These are phyloP conservation scores for Herpetospermum pedunculosum DNA, from an alignment of 306 rosid species.

Conservation along the genomic window DNA sequence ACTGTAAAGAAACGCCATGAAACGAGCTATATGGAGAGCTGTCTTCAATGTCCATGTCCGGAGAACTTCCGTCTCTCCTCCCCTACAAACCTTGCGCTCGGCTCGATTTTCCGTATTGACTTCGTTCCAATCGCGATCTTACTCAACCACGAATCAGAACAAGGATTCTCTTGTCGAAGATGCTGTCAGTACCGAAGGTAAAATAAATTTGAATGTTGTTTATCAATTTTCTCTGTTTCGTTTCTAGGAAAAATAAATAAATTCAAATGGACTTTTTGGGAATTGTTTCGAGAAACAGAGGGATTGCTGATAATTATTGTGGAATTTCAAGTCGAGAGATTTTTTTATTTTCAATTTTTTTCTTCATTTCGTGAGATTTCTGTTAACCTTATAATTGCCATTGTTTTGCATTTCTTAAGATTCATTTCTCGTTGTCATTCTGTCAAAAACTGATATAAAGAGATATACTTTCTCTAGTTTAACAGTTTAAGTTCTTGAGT, in stretches of 20 bases:
- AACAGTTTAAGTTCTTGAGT: neutral
- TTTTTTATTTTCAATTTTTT: neutral
- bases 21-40: conserved; percentile 17
- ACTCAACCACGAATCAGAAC: conserved; percentile 7
- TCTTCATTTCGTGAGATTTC: neutral
- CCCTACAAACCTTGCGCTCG: neutral
- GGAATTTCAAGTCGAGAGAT: neutral
- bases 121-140: conserved; percentile 27
- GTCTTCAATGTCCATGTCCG: conserved; percentile 14
- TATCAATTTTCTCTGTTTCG: neutral
- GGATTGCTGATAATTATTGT: neutral
- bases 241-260: neutral
- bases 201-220: neutral
- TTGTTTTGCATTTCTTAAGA: neutral
- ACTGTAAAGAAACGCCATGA: conserved; percentile 18
- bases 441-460: neutral
- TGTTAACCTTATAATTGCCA: neutral
- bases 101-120: conserved; percentile 12
- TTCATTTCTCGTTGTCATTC: neutral
- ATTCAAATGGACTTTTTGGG: neutral
- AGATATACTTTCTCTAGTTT: neutral
- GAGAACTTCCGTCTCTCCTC: conserved; percentile 21
- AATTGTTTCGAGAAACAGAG: neutral
- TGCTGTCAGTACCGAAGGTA: conserved; percentile 17
- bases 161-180: conserved; percentile 13